Conservation (phyloP, 352 stramenopile genomes). For the Albugo candida region DNA sequence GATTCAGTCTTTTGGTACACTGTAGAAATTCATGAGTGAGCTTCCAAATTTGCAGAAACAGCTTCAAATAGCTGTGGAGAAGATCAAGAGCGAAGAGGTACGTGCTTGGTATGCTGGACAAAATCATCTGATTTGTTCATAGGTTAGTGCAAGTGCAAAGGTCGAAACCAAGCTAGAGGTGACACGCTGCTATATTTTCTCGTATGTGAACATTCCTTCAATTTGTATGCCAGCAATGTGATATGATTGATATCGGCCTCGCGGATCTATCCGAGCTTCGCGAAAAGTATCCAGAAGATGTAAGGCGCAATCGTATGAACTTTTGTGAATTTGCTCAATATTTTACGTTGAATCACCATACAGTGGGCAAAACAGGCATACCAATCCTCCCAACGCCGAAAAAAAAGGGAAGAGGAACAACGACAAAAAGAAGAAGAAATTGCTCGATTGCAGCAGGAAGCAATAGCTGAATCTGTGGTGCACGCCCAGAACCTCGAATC, state of each 20-base stretch:
- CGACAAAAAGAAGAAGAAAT: constrained; percentile 48
- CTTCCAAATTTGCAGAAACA: constrained; percentile 28
- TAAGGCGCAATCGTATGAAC: constrained; percentile 6
- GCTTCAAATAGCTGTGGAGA: constrained; percentile 22
- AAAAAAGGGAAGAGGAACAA: constrained; percentile 38
- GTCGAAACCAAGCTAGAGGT: constrained; percentile 61
- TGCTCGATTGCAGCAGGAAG: constrained; percentile 38
- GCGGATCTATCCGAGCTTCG: constrained; percentile 51
- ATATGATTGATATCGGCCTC: constrained; percentile 60
- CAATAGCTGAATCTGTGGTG: constrained; percentile 44
- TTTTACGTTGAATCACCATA: not conserved
- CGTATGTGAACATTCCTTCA: not conserved
- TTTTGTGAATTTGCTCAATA: not conserved
- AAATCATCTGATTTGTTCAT: not conserved
- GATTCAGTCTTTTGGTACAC: not conserved
- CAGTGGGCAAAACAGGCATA: constrained; percentile 44
- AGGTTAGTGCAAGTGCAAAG: constrained; percentile 20
- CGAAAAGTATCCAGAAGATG: constrained; percentile 44
- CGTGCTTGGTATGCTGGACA: not conserved
- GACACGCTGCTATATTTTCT: not conserved
- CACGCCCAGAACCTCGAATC: constrained; percentile 55
- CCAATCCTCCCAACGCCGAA: constrained; percentile 25
- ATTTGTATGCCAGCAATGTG: constrained; percentile 33
- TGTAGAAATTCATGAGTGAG: constrained; percentile 45
- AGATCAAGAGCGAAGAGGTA: constrained; percentile 49